These are phyloP conservation scores for Calonectria hawksworthii DNA, from an alignment of 2,329 filamentous ascomycete species.

Conservation along the genomic window DNA sequence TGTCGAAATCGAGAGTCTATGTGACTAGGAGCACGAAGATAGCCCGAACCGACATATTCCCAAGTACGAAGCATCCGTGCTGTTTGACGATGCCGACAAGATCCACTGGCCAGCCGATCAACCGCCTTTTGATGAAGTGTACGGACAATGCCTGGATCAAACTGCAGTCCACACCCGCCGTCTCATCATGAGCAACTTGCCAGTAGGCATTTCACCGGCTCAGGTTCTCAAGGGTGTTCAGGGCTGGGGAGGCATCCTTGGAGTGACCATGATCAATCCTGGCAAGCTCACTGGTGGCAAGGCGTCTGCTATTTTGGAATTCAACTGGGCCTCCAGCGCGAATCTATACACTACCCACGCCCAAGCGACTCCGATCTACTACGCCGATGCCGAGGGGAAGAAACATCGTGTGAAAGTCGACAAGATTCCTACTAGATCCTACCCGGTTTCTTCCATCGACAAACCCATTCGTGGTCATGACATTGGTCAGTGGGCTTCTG, in stretches of 20 bases:
- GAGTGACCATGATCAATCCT: constrained; percentile 17
- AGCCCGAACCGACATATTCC: background rate
- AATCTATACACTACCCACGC: background rate
- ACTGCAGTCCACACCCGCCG: constrained; percentile 33
- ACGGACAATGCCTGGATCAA: background rate
- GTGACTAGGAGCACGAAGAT: background rate
- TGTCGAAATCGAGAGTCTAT: background rate
- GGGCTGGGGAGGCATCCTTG: constrained; percentile 28
- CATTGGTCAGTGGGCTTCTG: background rate
- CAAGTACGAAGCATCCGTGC: background rate
- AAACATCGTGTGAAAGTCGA: background rate
- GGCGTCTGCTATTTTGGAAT: constrained; percentile 33
- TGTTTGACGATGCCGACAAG: background rate
- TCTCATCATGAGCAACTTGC: constrained; percentile 42
- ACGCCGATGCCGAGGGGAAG: background rate
- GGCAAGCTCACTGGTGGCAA: background rate
- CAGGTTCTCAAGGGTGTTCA: constrained; percentile 41
- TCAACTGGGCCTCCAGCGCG: constrained; percentile 21
- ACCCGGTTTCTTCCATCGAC: background rate
- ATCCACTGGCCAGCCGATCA: background rate
- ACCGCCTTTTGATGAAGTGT: constrained; percentile 5
- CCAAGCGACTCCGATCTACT: background rate
- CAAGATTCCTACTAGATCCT: background rate
- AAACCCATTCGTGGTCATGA: background rate
- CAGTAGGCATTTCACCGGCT: background rate